Evolutionary conservation across 116 monocot species (phyloP).

Genomic region (Dioscorea cayenensis): DNA sequence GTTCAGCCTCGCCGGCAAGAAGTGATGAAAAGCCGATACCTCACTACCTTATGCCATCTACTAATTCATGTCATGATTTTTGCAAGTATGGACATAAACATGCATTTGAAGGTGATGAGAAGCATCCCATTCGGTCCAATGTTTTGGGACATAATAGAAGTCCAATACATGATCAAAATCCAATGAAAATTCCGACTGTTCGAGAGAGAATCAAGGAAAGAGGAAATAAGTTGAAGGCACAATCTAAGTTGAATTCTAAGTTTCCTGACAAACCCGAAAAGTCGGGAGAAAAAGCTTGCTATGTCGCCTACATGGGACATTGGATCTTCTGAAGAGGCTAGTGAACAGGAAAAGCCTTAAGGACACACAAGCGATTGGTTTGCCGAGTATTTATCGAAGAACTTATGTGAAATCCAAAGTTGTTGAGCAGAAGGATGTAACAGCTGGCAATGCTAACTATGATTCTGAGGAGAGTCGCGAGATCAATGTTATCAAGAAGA

Average conservation of each 20-base stretch:
- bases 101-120: constrained; percentile 8
- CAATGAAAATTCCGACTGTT: background rate
- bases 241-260: background rate
- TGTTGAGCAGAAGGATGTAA: constrained; percentile 2
- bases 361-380: background rate
- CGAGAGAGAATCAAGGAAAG: constrained; percentile 13
- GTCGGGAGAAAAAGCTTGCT: background rate
- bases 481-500: background rate
- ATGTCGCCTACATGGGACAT: background rate
- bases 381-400: background rate
- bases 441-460: background rate
- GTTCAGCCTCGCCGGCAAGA: constrained; percentile 10
- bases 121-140: background rate
- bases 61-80: constrained; percentile 31
- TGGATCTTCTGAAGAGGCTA: constrained; percentile 3
- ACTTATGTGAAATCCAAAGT: background rate
- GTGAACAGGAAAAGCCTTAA: background rate
- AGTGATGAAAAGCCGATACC: constrained; percentile 11
- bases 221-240: constrained; percentile 9
- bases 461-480: background rate
- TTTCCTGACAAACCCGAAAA: background rate
- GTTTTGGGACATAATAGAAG: no score
- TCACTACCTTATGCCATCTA: constrained; percentile 26
- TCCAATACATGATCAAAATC: background rate
- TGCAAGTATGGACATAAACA: constrained; percentile 34